Evolutionary conservation across 257 asterid genomes (phyloP), one percentile per base, ranked within the genome.

Genomic region (Henckelia pumila): DNA sequence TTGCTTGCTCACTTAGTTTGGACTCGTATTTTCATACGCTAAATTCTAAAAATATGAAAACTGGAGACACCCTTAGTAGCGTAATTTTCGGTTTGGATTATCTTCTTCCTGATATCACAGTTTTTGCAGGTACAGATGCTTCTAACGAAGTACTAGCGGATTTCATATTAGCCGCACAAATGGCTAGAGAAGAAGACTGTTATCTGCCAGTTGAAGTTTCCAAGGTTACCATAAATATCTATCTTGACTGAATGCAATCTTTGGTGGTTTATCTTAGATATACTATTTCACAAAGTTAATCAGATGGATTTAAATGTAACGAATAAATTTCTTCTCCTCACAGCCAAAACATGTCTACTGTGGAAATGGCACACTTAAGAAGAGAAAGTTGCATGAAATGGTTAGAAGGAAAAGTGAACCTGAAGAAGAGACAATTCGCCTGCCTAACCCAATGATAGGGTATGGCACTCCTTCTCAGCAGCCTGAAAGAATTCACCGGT

Each of bases 121-220:
- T 70, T 67, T 52, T 59, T 77, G 66, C 81, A 93, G 99, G 95
- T 59, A 86, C 78, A 23, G 86, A 67, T 23, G 96, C 95, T 61
- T 64, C 91, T 0, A 60, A 86, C 70, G 69, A 71, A 3, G 87
- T 62, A 5, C 67, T 94, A 62, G 79, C 85, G 10, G 95, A 94
- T 78, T 87, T 78, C 62, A 85, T 94, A 61, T 78, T 71, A 50
- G 95, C 96, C 67, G 97, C 96, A 70, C 95, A 91, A 80, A 53
- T 86, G 75, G 85, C 95, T 61, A 86, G 91, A 68, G 95, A 82
- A 59, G 85, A 73, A 19, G 91, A 81, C 44, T 72, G 70, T 57
- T 64, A 75, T 74, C 73, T 83, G 73, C 89, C 83, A 6, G 80
- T 71, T 22, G 88, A 81, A 2, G 70, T 72, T 28, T 67, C 80